A percentile compares a stretch with the other conserved stretches of the same genome.
Evolutionary conservation across 139 green algal species (phyloP).

Genomic region (Chara braunii): DNA sequence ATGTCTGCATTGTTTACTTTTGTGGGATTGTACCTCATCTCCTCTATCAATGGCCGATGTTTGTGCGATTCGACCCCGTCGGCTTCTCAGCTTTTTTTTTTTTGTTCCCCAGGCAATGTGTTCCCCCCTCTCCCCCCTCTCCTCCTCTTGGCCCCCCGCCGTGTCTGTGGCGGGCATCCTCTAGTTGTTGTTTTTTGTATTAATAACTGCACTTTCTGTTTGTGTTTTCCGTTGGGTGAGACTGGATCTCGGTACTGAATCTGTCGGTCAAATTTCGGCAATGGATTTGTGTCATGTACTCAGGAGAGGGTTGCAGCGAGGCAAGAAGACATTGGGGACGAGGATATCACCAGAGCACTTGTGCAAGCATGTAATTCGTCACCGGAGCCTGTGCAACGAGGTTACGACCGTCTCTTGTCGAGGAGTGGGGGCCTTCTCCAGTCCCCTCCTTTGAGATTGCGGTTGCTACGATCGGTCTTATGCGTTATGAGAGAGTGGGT

Average conservation of each 20-base stretch:
- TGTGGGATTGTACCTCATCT: no score
- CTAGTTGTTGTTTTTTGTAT: not conserved
- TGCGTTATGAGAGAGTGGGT: slow-evolving; percentile 12
- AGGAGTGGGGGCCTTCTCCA: not conserved
- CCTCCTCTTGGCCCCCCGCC: not conserved
- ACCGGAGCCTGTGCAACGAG: slow-evolving; percentile 10
- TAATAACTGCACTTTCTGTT: not conserved
- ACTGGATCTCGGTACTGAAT: slow-evolving; percentile 13
- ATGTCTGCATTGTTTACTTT: no score
- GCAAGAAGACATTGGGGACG: not conserved
- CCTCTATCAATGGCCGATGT: no score
- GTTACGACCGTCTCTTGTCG: slow-evolving; percentile 15
- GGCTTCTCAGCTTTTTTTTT: no score
- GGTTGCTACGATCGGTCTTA: slow-evolving; percentile 14
- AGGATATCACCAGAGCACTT: slow-evolving; percentile 5
- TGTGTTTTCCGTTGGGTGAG: not conserved
- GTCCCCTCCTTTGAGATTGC: not conserved
- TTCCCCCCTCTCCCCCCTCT: not conserved
- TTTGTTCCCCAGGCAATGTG: not conserved
- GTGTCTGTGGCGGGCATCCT: not conserved
- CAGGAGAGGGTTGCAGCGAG: not conserved
- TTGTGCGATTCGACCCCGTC: no score
- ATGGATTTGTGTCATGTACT: not conserved
- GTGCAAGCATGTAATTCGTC: not conserved
- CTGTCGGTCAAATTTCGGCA: not conserved